phyloP scores from a whole-genome alignment of 345 rosid species.

The Bretschneidera sinensis region DNA sequence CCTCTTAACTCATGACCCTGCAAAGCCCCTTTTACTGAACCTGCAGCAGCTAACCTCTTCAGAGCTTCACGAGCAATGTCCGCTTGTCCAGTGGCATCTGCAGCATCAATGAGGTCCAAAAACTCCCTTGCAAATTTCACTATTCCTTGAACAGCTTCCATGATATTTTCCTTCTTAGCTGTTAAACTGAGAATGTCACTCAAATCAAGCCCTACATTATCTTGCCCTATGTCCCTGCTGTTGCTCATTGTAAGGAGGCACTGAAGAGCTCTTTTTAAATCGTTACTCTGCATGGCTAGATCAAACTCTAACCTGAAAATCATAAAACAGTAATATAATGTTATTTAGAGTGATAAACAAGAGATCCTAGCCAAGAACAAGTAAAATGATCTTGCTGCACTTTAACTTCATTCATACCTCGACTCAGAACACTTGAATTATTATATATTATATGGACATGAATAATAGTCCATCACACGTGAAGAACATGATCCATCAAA shows the following conservation, averaged over 20 bases:
- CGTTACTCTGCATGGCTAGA: slow-evolving; percentile 96
- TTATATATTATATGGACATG: background rate
- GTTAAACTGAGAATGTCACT: slow-evolving; percentile 80
- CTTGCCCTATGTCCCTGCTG: slow-evolving; percentile 90
- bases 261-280: slow-evolving; percentile 97
- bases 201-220: slow-evolving; percentile 64
- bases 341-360: background rate
- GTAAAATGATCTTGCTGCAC: background rate
- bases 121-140: slow-evolving; percentile 90
- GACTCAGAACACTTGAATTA: background rate
- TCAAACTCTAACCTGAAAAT: slow-evolving; percentile 86
- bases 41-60: slow-evolving; percentile 92
- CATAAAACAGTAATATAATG: slow-evolving; percentile 1
- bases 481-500: background rate
- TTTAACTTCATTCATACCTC: background rate
- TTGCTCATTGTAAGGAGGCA: slow-evolving; percentile 96
- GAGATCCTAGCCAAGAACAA: background rate
- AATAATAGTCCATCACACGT: background rate
- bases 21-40: slow-evolving; percentile 94
- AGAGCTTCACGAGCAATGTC: slow-evolving; percentile 95
- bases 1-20: slow-evolving; percentile 86
- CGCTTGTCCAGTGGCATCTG: slow-evolving; percentile 93
- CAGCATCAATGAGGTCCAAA: slow-evolving; percentile 96
- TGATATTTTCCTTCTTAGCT: slow-evolving; percentile 82
- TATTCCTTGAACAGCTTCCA: slow-evolving; percentile 93